phyloP scores from a whole-genome alignment of 306 rosid species.

The Citrullus amarus region DNA sequence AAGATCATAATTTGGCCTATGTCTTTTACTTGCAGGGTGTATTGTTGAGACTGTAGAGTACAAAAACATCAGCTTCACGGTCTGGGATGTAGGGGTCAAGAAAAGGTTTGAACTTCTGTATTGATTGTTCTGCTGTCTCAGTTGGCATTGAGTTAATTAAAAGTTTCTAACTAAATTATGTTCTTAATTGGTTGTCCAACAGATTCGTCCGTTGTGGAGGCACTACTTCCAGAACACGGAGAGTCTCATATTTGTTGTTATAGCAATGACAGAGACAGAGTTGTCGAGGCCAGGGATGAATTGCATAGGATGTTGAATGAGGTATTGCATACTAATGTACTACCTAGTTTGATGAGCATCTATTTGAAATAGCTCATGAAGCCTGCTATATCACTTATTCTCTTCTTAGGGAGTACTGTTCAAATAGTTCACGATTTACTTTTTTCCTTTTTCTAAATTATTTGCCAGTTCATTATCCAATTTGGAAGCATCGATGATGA shows the following conservation, averaged over 20 bases:
- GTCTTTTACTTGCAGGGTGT: slow-evolving; percentile 44
- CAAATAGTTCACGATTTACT: neutral
- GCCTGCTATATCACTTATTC: neutral
- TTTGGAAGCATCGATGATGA: neutral
- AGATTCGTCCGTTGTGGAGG: slow-evolving; percentile 99
- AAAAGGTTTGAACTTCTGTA: slow-evolving; percentile 50
- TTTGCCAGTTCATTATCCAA: neutral
- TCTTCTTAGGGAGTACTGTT: neutral
- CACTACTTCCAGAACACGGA: slow-evolving; percentile 99
- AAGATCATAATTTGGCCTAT: neutral
- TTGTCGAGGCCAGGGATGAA: slow-evolving; percentile 99
- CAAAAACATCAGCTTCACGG: slow-evolving; percentile 98
- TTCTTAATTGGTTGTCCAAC: slow-evolving; percentile 13
- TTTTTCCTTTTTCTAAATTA: neutral
- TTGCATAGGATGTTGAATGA: slow-evolving; percentile 98
- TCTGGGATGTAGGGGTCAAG: slow-evolving; percentile 99
- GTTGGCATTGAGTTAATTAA: neutral
- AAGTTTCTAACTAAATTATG: neutral
- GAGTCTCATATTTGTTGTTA: slow-evolving; percentile 95
- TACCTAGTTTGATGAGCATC: neutral
- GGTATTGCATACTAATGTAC: slow-evolving; percentile 26
- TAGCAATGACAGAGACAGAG: slow-evolving; percentile 97
- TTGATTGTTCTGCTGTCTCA: slow-evolving; percentile 1
- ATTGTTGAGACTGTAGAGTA: slow-evolving; percentile 98
- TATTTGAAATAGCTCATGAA: neutral